phyloP scores from a whole-genome alignment of 768 basidiomycete genomes.

The Baorangia bicolor region DNA sequence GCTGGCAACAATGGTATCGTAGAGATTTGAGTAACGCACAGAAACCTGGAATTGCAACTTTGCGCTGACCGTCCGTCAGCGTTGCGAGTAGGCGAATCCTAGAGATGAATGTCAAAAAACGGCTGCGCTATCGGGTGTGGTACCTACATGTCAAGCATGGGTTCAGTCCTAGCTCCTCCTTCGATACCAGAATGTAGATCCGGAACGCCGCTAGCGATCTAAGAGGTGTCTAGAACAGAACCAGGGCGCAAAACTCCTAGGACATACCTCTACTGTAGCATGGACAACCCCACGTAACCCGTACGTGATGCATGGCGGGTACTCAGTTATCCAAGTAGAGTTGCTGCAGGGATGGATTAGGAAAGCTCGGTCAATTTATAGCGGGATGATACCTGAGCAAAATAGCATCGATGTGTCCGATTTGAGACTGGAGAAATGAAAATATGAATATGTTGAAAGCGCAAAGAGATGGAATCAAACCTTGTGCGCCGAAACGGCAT shows the following conservation, averaged over 20 bases:
- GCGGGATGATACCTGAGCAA: constrained; percentile 63
- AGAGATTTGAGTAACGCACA: constrained; percentile 52
- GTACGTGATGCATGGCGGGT: constrained; percentile 91
- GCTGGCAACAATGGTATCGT: not conserved
- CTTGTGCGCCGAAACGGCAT: constrained; percentile 76
- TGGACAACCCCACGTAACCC: constrained; percentile 94
- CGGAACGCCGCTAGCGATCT: constrained; percentile 71
- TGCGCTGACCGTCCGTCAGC: constrained; percentile 55
- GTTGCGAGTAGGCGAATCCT: constrained; percentile 81
- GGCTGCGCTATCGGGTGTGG: not conserved
- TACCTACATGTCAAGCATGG: constrained; percentile 88
- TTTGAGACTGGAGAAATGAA: constrained; percentile 52
- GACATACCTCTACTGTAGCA: constrained; percentile 66
- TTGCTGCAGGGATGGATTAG: constrained; percentile 52
- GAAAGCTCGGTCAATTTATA: not conserved
- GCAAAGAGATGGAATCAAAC: constrained; percentile 35
- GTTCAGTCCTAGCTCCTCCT: constrained; percentile 84
- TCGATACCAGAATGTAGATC: constrained; percentile 95
- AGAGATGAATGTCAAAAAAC: not conserved
- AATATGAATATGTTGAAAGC: not conserved
- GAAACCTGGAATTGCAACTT: constrained; percentile 75
- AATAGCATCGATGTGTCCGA: constrained; percentile 88
- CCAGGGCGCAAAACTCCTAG: not conserved
- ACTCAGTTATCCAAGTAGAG: constrained; percentile 95
- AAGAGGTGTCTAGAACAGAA: not conserved